These are phyloP conservation scores for Trametes villosa DNA, from an alignment of 768 basidiomycete species.

Conservation along the genomic window DNA sequence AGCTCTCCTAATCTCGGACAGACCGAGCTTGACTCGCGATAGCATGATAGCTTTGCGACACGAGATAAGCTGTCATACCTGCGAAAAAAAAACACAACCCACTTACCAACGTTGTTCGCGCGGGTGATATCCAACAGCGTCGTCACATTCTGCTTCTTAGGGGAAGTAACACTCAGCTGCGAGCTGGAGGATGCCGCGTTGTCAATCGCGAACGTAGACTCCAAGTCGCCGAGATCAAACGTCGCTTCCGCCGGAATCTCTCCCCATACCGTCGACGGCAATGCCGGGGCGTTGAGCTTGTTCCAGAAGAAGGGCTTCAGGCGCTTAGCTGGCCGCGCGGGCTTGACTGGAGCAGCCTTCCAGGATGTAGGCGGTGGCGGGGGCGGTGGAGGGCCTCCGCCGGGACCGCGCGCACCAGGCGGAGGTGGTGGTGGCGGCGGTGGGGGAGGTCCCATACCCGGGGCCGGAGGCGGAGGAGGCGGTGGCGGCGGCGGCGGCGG, in stretches of 20 bases:
- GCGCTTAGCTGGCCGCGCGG: constrained; percentile 53
- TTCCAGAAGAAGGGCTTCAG: constrained; percentile 93
- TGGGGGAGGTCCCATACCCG: constrained; percentile 20
- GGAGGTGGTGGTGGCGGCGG: constrained; percentile 28
- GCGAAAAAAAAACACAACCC: neutral
- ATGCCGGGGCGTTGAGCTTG: constrained; percentile 57
- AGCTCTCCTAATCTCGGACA: constrained; percentile 69
- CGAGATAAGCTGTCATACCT: constrained; percentile 1
- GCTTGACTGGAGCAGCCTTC: constrained; percentile 24
- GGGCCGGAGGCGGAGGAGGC: constrained; percentile 35
- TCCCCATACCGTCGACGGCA: constrained; percentile 69
- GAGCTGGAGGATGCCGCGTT: constrained; percentile 46
- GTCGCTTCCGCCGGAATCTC: constrained; percentile 48
- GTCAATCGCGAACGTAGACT: constrained; percentile 71
- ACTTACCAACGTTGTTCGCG: constrained; percentile 82
- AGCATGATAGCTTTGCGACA: constrained; percentile 75
- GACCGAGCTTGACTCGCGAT: constrained; percentile 67
- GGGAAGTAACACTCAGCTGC: constrained; percentile 41
- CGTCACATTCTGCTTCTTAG: constrained; percentile 63
- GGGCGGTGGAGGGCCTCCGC: constrained; percentile 46
- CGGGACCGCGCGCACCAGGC: too few species aligned
- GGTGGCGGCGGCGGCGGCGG: constrained; percentile 43
- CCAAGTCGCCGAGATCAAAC: constrained; percentile 72
- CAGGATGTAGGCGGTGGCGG: constrained; percentile 40
- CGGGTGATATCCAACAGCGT: constrained; percentile 80